Percentiles rank a stretch among this genome's conserved stretches.
Conservation (phyloP, 2,329 filamentous ascomycete species). For the Fusarium clavum region DNA sequence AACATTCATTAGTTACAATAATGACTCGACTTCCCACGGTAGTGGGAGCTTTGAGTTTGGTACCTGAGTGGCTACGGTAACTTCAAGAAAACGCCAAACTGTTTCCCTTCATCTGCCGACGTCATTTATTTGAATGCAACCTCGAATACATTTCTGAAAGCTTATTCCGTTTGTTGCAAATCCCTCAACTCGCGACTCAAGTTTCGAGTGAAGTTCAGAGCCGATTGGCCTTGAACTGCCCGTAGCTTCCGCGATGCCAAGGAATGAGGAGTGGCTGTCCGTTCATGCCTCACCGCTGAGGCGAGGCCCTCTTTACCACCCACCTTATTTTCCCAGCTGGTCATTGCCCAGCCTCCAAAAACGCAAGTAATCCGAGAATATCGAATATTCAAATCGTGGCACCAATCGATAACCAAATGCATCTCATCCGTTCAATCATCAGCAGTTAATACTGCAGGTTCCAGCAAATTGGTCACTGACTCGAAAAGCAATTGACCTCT, state of each 20-base stretch:
- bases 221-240: slow-evolving; percentile 7
- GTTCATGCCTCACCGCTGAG: slow-evolving; percentile 27
- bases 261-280: slow-evolving; percentile 21
- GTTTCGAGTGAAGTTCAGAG: neutral
- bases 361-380: slow-evolving; percentile 4
- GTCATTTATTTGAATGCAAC: slow-evolving; percentile 17
- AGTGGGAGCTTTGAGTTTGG: slow-evolving; percentile 7
- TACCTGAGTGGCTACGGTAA: neutral
- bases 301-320: slow-evolving; percentile 32
- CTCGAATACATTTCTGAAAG: neutral
- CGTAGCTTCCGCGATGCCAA: slow-evolving; percentile 36
- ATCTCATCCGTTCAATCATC: neutral
- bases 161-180: neutral
- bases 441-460: neutral
- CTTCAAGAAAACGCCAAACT: slow-evolving; percentile 2
- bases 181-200: neutral
- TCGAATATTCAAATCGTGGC: slow-evolving; percentile 31
- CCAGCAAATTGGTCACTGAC: slow-evolving; percentile 6
- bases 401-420: slow-evolving; percentile 18
- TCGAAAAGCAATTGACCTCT: slow-evolving; percentile 26
- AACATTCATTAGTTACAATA: neutral
- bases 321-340: slow-evolving; percentile 8
- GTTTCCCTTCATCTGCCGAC: neutral
- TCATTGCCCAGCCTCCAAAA: slow-evolving; percentile 14
- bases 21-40: neutral